Base-by-base conservation (phyloP, 192 early-diverging fungal species). In the Globomyces pollinis-pini region DNA sequence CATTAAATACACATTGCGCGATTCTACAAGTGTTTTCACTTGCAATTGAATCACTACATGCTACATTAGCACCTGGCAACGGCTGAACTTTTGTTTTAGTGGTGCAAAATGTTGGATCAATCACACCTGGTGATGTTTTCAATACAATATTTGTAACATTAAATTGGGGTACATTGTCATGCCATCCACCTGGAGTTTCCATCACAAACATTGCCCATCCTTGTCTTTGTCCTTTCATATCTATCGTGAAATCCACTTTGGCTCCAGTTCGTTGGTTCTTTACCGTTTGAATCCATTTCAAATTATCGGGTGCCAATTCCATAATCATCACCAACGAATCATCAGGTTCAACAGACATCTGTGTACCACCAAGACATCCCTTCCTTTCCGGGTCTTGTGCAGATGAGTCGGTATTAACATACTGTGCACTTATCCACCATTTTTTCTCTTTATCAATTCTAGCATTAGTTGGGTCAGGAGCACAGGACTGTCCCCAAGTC, bases 201-300 rank as follows among this genome's bases (percentile, higher is more conserved):
- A 59, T 30, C 12, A 38, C 39, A 42, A 26, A 59, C 12, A 24
- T 26, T 8, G 57, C 57, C 57, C 57, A 59, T 18, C 38, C 38
- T 41, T 59, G 57, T 24, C 23, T 43, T 45, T 59, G 57, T 12
- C 57, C 57, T 41, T 59, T 2, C 51, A 59, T 9, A 24, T 59
- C 47, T 5, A 32, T 32, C 9, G 47, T 21, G 16, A 38, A 59
- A 7, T 21, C 24, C 1, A 59, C 57, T 20, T 20, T 23, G 3
- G 3, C 29, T 12, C 57, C 57, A 21, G 6, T 47, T 32, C 24
- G 49, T 29, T 23, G 8, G 29, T 59, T 59, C 5, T 23, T 41
- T 9, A 59, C 57, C 3, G 57, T 59, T 45, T 59, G 57, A 33
- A 24, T 20, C 57, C 57, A 59, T 42, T 12, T 24, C 7, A 24